These are phyloP conservation scores for Ceratonia siliqua DNA, from an alignment of 306 rosid genomes.

Conservation along the genomic window DNA sequence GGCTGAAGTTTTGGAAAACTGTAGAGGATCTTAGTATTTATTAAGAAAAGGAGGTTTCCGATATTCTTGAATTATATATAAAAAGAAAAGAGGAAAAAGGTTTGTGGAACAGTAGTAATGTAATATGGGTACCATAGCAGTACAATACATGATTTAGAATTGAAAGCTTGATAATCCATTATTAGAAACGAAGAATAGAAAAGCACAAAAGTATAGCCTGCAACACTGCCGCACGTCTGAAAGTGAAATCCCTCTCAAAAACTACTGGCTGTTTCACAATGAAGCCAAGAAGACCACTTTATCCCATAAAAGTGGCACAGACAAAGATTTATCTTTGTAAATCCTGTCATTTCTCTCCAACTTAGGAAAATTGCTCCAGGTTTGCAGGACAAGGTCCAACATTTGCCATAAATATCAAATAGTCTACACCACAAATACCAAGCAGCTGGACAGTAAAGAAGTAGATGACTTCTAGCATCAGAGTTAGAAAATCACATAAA, in stretches of 20 bases:
- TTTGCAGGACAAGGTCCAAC: slow-evolving; percentile 20
- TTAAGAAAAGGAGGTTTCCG: neutral
- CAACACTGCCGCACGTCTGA: neutral
- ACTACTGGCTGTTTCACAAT: neutral
- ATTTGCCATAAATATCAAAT: neutral
- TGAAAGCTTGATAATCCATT: slow-evolving; percentile 3
- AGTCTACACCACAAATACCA: neutral
- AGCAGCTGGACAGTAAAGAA: neutral
- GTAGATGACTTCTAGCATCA: neutral
- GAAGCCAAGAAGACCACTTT: neutral
- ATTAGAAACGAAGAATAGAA: neutral
- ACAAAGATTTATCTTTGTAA: neutral
- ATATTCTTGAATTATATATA: neutral
- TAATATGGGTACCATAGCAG: slow-evolving; percentile 1
- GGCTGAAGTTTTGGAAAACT: neutral
- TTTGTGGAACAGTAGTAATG: slow-evolving; percentile 11
- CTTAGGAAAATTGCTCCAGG: slow-evolving; percentile 1
- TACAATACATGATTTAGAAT: neutral
- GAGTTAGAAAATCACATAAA: neutral
- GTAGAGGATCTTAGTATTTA: neutral
- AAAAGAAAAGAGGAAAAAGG: neutral
- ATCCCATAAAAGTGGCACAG: neutral
- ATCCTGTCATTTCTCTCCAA: neutral
- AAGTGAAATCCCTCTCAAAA: neutral
- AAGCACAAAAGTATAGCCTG: neutral